phyloP scores from a whole-genome alignment of 169 alveolate species.

The Cryptosporidium tyzzeri region DNA sequence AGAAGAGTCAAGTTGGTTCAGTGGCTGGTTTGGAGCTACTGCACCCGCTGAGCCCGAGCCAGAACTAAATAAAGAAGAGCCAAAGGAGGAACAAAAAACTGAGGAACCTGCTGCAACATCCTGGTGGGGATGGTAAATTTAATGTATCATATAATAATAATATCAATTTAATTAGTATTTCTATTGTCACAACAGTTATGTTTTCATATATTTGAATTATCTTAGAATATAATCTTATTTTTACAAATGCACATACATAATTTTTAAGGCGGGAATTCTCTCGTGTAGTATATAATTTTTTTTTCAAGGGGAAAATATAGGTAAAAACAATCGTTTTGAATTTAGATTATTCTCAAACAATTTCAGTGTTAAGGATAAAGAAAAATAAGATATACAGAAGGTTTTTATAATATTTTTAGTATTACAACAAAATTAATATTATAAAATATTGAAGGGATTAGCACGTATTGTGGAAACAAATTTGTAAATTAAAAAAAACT shows the following conservation, averaged over 20 bases:
- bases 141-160: too few relatives aligned
- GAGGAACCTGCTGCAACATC: slow-evolving; percentile 55
- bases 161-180: neutral
- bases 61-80: neutral
- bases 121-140: slow-evolving; percentile 74
- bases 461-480: neutral
- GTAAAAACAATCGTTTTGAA: neutral
- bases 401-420: too few relatives aligned
- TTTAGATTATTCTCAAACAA: neutral
- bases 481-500: neutral
- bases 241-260: too few relatives aligned
- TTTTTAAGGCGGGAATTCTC: neutral
- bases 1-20: slow-evolving; percentile 50
- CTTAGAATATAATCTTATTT: too few relatives aligned
- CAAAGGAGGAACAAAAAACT: slow-evolving; percentile 2
- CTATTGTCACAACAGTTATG: neutral
- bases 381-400: neutral
- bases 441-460: neutral
- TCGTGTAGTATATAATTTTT: neutral
- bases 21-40: slow-evolving; percentile 38
- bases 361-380: neutral
- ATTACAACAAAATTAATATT: neutral
- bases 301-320: neutral
- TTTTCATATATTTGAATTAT: neutral
- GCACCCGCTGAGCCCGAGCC: neutral